Evolutionary conservation across 2,329 filamentous ascomycete species (phyloP).

Genomic region (Penicillium sclerotiorum): DNA sequence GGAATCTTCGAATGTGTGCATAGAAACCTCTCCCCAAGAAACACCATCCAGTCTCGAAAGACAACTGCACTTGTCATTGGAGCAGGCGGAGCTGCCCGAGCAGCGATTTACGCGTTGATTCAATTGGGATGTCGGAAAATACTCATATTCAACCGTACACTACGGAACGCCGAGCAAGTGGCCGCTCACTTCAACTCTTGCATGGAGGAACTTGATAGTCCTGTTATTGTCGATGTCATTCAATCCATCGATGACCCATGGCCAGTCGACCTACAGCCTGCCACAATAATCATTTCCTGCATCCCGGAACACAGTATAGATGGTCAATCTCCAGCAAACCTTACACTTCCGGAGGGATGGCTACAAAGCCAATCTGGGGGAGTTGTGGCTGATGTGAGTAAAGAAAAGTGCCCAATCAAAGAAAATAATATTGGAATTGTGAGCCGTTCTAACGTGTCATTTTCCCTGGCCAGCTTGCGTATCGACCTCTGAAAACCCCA

Average conservation of each 20-base stretch:
- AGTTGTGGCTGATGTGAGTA: conserved; percentile 63
- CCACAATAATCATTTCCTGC: conserved; percentile 70
- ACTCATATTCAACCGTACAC: conserved; percentile 3
- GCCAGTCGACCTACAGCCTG: conserved; percentile 60
- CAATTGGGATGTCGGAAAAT: conserved; percentile 8
- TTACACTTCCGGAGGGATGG: conserved; percentile 65
- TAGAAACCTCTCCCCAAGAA: conserved; percentile 3
- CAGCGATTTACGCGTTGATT: conserved; percentile 5
- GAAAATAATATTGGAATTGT: no score
- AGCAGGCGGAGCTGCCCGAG: conserved; percentile 6
- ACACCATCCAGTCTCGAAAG: conserved; percentile 1
- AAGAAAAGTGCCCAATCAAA: background rate
- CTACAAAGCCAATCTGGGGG: conserved; percentile 69
- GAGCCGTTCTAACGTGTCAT: background rate
- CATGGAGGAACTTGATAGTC: background rate
- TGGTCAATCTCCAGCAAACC: conserved; percentile 60
- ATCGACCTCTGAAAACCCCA: conserved; percentile 3
- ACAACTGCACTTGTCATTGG: conserved; percentile 7
- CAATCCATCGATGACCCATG: conserved; percentile 43
- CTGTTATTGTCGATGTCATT: conserved; percentile 1
- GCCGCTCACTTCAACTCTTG: conserved; percentile 3
- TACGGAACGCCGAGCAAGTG: background rate
- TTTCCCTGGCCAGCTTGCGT: conserved; percentile 4
- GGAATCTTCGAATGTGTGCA: conserved; percentile 3
- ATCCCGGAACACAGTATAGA: conserved; percentile 67